phyloP scores from a whole-genome alignment of 2,329 filamentous ascomycete genomes.

The Aureobasidium uvarum region DNA sequence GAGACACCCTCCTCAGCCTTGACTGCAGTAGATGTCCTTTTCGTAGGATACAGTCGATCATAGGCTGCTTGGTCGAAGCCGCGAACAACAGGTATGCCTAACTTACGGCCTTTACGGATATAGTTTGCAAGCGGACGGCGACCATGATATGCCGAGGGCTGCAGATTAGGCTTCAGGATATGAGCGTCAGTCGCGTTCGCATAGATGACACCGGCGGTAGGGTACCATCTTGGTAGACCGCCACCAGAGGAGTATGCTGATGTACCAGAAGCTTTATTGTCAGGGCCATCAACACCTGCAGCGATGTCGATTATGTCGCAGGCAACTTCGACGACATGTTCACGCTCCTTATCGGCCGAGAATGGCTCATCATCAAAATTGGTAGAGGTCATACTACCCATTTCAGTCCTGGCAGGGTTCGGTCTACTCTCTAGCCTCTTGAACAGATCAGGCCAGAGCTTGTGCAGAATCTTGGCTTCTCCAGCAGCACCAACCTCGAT shows the following conservation, averaged over 20 bases:
- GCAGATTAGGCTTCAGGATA: conserved; percentile 78
- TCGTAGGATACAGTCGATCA: conserved; percentile 66
- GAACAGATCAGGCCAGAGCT: conserved; percentile 70
- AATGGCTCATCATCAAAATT: conserved; percentile 37
- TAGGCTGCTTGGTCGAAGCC: conserved; percentile 80
- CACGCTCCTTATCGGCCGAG: conserved; percentile 47
- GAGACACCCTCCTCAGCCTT: conserved; percentile 49
- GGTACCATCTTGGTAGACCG: conserved; percentile 58
- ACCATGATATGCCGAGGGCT: conserved; percentile 81
- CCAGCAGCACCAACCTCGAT: conserved; percentile 84
- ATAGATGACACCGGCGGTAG: conserved; percentile 81
- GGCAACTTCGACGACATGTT: conserved; percentile 46
- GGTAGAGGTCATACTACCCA: conserved; percentile 16
- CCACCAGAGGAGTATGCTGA: conserved; percentile 45
- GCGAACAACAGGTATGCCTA: conserved; percentile 84
- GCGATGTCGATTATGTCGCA: conserved; percentile 51
- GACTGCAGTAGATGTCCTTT: conserved; percentile 42
- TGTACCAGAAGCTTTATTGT: conserved; percentile 51
- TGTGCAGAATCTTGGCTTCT: conserved; percentile 86
- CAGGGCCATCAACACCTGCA: conserved; percentile 45
- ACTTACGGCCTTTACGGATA: conserved; percentile 75
- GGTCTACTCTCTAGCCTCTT: conserved; percentile 51
- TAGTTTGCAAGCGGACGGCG: conserved; percentile 73
- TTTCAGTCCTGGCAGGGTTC: conserved; percentile 38
- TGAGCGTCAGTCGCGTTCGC: conserved; percentile 74